Conservation (phyloP, 139 green algal species). For the Edaphochlamys debaryana region DNA sequence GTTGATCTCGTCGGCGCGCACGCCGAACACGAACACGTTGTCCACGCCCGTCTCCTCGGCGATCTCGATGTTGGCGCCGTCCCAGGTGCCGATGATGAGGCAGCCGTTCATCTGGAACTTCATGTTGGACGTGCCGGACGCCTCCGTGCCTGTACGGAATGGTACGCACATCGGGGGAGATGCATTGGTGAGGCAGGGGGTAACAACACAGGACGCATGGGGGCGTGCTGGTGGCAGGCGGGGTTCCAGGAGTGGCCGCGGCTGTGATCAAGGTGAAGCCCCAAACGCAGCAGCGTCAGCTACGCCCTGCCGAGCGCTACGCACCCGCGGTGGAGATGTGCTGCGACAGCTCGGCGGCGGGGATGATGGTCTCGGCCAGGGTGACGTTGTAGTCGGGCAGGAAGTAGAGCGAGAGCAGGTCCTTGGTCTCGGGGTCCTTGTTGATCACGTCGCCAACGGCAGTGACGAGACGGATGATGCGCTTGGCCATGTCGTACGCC, state of each 20-base stretch:
- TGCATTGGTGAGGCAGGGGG: neutral
- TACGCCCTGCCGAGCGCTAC: neutral
- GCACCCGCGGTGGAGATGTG: slow-evolving; percentile 75
- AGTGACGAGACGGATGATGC: slow-evolving; percentile 96
- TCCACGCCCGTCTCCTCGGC: slow-evolving; percentile 81
- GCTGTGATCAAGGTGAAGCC: too few species aligned
- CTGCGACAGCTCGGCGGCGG: slow-evolving; percentile 89
- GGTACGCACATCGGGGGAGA: neutral
- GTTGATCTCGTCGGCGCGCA: slow-evolving; percentile 69
- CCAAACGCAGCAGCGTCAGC: too few species aligned
- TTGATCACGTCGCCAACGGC: slow-evolving; percentile 93
- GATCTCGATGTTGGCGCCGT: slow-evolving; percentile 99
- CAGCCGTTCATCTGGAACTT: slow-evolving; percentile 99
- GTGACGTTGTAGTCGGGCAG: slow-evolving; percentile 99
- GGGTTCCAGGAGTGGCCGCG: too few species aligned
- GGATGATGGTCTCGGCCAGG: slow-evolving; percentile 93
- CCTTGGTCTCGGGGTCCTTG: slow-evolving; percentile 79
- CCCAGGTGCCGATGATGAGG: slow-evolving; percentile 71
- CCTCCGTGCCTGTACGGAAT: slow-evolving; percentile 86
- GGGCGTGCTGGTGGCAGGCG: too few species aligned
- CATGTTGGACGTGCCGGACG: slow-evolving; percentile 98
- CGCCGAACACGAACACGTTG: slow-evolving; percentile 91
- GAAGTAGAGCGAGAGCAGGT: slow-evolving; percentile 86
- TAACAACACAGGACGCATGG: neutral
- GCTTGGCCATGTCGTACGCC: slow-evolving; percentile 98